phyloP scores from a whole-genome alignment of 345 rosid genomes.

The Eucalyptus grandis region DNA sequence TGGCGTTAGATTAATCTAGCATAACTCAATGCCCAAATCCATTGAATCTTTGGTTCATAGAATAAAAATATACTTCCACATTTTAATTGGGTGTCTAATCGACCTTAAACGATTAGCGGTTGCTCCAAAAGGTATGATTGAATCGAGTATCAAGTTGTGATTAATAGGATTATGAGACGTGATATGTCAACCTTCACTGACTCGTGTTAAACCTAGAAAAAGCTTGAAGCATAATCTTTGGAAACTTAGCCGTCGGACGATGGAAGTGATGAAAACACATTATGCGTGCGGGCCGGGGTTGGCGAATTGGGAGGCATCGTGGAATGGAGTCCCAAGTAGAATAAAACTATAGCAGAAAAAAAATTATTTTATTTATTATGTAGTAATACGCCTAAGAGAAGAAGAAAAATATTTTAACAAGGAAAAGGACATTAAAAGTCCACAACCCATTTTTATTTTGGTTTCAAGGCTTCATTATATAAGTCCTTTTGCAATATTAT shows the following conservation, averaged over 20 bases:
- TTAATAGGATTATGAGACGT: rapidly evolving
- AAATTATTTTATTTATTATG: too few relatives aligned
- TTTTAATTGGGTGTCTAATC: too few relatives aligned
- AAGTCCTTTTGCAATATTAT: background rate
- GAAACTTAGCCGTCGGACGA: background rate
- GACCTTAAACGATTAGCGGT: rapidly evolving
- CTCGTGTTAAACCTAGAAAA: background rate
- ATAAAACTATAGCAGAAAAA: background rate
- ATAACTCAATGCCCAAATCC: rapidly evolving
- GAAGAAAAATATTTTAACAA: background rate
- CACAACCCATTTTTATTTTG: background rate
- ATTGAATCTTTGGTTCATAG: too few relatives aligned
- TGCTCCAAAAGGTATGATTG: too few relatives aligned
- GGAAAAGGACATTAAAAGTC: background rate
- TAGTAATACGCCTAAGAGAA: background rate
- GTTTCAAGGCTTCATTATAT: background rate
- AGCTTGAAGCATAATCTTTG: background rate
- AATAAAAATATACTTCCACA: rapidly evolving
- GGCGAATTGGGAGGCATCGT: background rate
- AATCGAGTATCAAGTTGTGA: too few relatives aligned
- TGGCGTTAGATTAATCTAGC: rapidly evolving
- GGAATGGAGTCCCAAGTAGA: background rate
- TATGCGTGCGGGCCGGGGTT: background rate
- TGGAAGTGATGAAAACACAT: background rate
- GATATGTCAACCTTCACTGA: background rate